A percentile compares a stretch with the other conserved stretches of the same genome.
Evolutionary conservation across 106 monocot genomes (phyloP).

Genomic region (Dendrobium officinale): DNA sequence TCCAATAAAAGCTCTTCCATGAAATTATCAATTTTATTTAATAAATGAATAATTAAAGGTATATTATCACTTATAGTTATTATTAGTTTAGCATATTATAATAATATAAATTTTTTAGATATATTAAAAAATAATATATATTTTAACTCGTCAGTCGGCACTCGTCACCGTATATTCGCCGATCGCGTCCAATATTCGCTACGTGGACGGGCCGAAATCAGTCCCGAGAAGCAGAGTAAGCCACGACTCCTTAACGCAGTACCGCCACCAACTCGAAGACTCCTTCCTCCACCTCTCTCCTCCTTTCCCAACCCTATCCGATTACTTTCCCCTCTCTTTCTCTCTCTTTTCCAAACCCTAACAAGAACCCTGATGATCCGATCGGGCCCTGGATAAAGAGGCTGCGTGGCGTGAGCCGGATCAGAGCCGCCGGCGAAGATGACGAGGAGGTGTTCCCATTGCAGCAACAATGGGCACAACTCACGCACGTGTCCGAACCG

Average conservation of each 20-base stretch:
- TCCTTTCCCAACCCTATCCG: not conserved
- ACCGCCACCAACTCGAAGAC: not conserved
- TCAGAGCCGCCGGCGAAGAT: constrained; percentile 2
- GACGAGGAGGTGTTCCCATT: constrained; percentile 20
- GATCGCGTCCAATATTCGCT: not conserved
- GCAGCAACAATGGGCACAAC: constrained; percentile 20
- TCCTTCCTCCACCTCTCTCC: not conserved
- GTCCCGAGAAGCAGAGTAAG: not conserved
- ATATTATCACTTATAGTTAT: too few relatives aligned
- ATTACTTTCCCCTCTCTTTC: too few relatives aligned
- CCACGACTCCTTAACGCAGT: too few relatives aligned
- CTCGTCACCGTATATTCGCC: not conserved
- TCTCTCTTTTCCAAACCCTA: not conserved
- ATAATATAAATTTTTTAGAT: too few relatives aligned
- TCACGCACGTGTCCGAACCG: constrained; percentile 15
- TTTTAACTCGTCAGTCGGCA: too few relatives aligned
- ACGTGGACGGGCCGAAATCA: constrained; percentile 7
- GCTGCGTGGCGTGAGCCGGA: not conserved
- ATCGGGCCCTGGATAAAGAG: not conserved
- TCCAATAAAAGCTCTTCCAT: too few relatives aligned
- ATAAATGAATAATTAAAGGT: too few relatives aligned
- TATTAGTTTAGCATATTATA: too few relatives aligned
- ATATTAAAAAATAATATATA: too few relatives aligned
- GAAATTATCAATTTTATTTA: too few relatives aligned
- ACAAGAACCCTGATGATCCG: not conserved